Conservation (phyloP, 805 yeast species). For the Candida montana region DNA sequence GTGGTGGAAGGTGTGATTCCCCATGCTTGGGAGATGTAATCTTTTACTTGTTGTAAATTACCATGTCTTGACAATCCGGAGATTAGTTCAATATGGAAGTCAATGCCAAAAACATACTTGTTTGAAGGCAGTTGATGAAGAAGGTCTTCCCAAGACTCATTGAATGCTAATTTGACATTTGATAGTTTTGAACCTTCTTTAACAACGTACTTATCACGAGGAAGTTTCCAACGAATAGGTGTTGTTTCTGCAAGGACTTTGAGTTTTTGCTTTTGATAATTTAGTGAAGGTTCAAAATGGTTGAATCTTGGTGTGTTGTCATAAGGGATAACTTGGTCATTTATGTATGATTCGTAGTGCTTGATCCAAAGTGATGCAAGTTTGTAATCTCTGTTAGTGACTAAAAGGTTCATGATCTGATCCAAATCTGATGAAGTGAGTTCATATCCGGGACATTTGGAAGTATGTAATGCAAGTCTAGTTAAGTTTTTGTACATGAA, state of each 20-base stretch:
- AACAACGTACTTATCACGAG: not conserved
- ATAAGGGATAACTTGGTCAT: not conserved
- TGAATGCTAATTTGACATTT: not conserved
- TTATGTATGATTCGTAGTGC: not conserved
- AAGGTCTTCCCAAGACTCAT: constrained; percentile 2
- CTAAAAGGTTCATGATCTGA: constrained; percentile 1
- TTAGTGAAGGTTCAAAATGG: constrained; percentile 6
- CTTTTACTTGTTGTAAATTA: constrained; percentile 15
- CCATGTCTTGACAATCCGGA: constrained; percentile 19
- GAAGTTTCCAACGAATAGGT: constrained; percentile 14
- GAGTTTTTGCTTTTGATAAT: constrained; percentile 15
- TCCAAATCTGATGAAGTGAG: constrained; percentile 3
- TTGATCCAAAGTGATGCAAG: constrained; percentile 9
- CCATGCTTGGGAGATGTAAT: constrained; percentile 19
- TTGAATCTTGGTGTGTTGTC: not conserved
- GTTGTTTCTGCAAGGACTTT: constrained; percentile 15
- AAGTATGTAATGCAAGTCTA: not conserved
- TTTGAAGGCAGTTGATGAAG: constrained; percentile 1
- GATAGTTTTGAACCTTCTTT: not conserved
- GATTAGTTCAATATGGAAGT: constrained; percentile 19
- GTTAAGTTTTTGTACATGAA: no score
- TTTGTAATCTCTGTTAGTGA: constrained; percentile 1
- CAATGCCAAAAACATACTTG: constrained; percentile 12
- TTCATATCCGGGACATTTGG: constrained; percentile 2
- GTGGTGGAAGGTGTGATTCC: constrained; percentile 17